Evolutionary conservation across 2,329 filamentous ascomycete genomes (phyloP).

Genomic region (Sporothrix schenckii): DNA sequence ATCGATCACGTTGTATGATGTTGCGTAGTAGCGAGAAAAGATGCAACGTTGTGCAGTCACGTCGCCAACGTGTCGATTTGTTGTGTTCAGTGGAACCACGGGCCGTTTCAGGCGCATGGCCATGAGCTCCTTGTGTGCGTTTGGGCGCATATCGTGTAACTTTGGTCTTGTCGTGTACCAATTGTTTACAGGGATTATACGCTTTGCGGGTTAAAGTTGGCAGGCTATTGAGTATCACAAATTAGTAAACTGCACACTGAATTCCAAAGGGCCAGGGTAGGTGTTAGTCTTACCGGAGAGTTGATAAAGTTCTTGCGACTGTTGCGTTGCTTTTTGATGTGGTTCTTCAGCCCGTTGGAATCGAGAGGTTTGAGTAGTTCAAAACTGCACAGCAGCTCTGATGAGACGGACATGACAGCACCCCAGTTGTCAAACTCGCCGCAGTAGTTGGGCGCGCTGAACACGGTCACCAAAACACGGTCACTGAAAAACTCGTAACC

Average conservation of each 20-base stretch:
- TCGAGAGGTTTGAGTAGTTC: slow-evolving; percentile 95
- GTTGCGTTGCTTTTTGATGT: slow-evolving; percentile 97
- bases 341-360: slow-evolving; percentile 92
- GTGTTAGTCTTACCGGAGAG: slow-evolving; percentile 74
- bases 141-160: not conserved
- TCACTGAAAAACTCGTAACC: slow-evolving; percentile 99
- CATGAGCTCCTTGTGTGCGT: not conserved
- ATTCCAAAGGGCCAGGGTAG: not conserved
- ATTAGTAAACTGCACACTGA: slow-evolving; percentile 30
- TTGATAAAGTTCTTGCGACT: slow-evolving; percentile 94
- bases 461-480: slow-evolving; percentile 91
- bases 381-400: slow-evolving; percentile 92
- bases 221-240: slow-evolving; percentile 48
- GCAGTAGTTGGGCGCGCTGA: slow-evolving; percentile 97
- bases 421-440: slow-evolving; percentile 99
- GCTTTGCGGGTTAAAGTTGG: slow-evolving; percentile 60
- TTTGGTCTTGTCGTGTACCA: not conserved
- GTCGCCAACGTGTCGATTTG: not conserved
- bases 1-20: not conserved
- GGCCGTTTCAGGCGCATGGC: slow-evolving; percentile 5
- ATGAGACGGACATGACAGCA: slow-evolving; percentile 96
- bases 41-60: not conserved
- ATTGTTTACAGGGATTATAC: slow-evolving; percentile 44
- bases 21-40: not conserved
- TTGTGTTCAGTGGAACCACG: not conserved